Base-by-base conservation (phyloP, 2,329 filamentous ascomycete species). In the Simplicillium aogashimaense region DNA sequence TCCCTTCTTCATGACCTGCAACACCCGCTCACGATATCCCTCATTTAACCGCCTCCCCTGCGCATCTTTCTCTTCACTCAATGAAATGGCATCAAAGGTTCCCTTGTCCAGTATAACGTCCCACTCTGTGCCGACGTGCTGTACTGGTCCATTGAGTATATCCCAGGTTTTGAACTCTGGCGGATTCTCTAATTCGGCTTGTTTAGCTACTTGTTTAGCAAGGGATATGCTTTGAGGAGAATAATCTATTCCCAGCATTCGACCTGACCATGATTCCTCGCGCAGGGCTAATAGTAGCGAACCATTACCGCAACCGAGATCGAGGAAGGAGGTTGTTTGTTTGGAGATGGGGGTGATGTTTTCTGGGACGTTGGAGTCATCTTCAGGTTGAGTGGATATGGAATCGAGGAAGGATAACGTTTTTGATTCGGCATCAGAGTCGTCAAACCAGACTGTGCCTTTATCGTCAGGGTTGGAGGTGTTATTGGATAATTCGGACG, bases 31-130 rank as follows among this genome's bases (percentile, higher is more conserved):
- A 36, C 76, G 74, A 64, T 98, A 98, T 3, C 72, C 71, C 58
- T 94, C 86, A 56, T 79, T 84, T 11, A 84, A 69, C 40, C 83
- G 73, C 30, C 75, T 65, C 1, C 74, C 79, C 12, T 59, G 56
- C 39, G 63, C 63, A 48, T 70, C 67, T 25, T 55, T 59, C 48
- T 80, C 77, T 42, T 70, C 69, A 39, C 72, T 76, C n/a, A 97
- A 67, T 37, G 81, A 88, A 29, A 98, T 83, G 10, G 92, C 92
- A 66, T 98, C 92, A 58, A 97, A 98, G 1, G 92, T 98, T 35
- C 92, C 92, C 65, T 98, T 98, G 63, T 98, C 92, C n/a, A 95
- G 74, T 0, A 95, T 82, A 0, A 95, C 78, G 60, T 97, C 88
- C 66, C 89, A 97, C 3, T 43, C 16, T 9, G 51, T 44, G 17